Evolutionary conservation across 2,329 filamentous ascomycete species (phyloP).

Genomic region (Dactylellina drechsleri): DNA sequence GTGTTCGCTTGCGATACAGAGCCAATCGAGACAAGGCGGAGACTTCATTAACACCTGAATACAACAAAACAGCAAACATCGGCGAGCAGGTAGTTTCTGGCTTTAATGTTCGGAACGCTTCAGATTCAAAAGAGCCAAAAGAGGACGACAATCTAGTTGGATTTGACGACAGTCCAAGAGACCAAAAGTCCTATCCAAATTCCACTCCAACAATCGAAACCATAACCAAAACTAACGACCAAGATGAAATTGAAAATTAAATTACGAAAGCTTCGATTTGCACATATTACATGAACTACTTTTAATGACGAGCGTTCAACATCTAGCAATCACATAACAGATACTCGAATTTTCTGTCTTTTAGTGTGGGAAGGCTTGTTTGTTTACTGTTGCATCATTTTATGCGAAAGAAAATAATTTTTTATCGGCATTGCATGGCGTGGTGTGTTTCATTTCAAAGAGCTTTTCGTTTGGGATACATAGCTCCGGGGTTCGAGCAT

Average conservation of each 20-base stretch:
- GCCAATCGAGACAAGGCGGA: too few relatives aligned
- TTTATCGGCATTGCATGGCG: constrained; percentile 54
- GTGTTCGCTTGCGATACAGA: too few relatives aligned
- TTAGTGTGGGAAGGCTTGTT: not conserved
- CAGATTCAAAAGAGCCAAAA: too few relatives aligned
- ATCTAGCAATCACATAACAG: not conserved
- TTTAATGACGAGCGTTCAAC: constrained; percentile 15
- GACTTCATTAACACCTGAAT: too few relatives aligned
- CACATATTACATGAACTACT: constrained; percentile 46
- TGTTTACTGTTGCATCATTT: constrained; percentile 21
- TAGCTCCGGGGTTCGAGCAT: constrained; percentile 26
- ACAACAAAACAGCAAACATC: too few relatives aligned
- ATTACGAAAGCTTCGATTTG: constrained; percentile 40
- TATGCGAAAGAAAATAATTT: constrained; percentile 33
- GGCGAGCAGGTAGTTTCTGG: too few relatives aligned
- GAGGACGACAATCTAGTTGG: too few relatives aligned
- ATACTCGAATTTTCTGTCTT: constrained; percentile 7
- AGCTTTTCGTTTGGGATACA: constrained; percentile 38
- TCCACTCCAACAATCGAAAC: not conserved
- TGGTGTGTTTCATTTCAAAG: constrained; percentile 35
- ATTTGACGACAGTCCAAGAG: not conserved
- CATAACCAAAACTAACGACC: not conserved
- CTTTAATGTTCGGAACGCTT: too few relatives aligned
- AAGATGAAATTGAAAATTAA: not conserved
- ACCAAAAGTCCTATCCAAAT: not conserved